Base-by-base conservation (phyloP, 208 protist genomes). In the Leishmania arabica region DNA sequence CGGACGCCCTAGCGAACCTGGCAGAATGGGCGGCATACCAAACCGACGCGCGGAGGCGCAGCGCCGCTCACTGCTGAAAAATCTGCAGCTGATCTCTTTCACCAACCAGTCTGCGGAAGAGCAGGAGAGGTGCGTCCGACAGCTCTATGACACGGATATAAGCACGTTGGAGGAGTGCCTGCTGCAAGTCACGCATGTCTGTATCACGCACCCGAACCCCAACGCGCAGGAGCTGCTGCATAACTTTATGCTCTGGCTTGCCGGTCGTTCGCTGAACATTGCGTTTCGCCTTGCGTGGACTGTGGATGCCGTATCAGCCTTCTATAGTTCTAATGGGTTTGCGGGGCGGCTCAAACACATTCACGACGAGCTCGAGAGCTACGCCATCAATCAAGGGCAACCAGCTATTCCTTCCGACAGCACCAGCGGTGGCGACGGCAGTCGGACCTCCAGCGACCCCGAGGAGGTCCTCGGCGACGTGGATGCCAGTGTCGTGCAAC, bases 351-450 rank as follows among this genome's bases (percentile, higher is more conserved):
- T 97, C 60, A 90, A 95, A 78, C 84, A 91, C 76, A 84, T 97
- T 34, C 93, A 93, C 54, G 95, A 98, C 80, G 90, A 88, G 73
- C 87, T 98, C 64, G 95, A 98, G 89, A 97, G 91, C 82, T 94
- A 89, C 86, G 95, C 93, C 7, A 96, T 98, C 66, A 97, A 98
- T 77, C 92, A 91, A 73, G 84, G 89, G 1, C 78, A 81, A 56
- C 40, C 78, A 17, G 58, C 75, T 4, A 73, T 53, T 45, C 75
- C 75, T 42, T 62, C 58, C 45, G 21, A 65, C 4, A 66, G 45
- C 71, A 66, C 72, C 60, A 79, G 84, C 74, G 81, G 34, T 13
- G 81, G 49, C n/a, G 76, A 77, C 72, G 53, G 53, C 58, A 79
- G 62, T 34, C 56, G 66, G 31, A 64, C 75, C 40, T 79, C 81